A percentile compares a stretch with the other conserved stretches of the same genome.
Conservation (phyloP, 108 stramenopile species). For the Aureococcus anophagefferens region DNA sequence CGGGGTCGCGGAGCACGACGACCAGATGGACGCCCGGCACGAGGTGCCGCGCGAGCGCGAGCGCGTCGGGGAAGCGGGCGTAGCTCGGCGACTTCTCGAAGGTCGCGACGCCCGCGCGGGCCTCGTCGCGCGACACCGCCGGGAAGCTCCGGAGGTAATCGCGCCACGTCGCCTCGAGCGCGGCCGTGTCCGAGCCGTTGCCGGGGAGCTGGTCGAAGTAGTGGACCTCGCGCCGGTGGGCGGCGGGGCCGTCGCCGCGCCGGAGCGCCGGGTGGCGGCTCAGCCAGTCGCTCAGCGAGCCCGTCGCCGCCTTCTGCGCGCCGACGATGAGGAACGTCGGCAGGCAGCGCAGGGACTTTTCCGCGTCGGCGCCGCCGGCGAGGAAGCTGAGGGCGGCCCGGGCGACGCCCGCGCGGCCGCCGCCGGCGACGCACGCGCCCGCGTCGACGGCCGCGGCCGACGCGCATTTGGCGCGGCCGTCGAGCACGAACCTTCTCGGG, state of each 20-base stretch:
- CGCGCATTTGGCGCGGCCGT: too few species aligned
- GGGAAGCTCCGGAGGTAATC: neutral
- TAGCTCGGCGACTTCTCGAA: neutral
- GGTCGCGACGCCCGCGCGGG: neutral
- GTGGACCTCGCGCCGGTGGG: neutral
- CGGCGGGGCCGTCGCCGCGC: neutral
- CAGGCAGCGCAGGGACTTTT: constrained; percentile 7
- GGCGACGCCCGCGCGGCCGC: too few species aligned
- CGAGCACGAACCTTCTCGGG: too few species aligned
- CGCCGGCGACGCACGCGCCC: too few species aligned
- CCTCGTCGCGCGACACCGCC: neutral
- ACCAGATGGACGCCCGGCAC: neutral
- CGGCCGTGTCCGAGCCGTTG: neutral
- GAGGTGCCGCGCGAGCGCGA: neutral
- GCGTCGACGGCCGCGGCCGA: too few species aligned
- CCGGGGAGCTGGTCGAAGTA: neutral
- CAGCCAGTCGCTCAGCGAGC: constrained; percentile 6
- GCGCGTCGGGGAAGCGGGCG: neutral
- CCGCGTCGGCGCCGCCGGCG: too few species aligned
- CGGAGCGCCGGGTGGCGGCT: neutral
- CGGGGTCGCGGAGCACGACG: neutral
- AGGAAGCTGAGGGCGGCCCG: too few species aligned
- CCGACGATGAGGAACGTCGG: constrained; percentile 11
- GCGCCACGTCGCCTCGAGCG: neutral
- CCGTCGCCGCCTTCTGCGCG: constrained; percentile 17